Base-by-base conservation (phyloP, 352 stramenopile genomes). In the Phytopythium chamaehyphon region DNA sequence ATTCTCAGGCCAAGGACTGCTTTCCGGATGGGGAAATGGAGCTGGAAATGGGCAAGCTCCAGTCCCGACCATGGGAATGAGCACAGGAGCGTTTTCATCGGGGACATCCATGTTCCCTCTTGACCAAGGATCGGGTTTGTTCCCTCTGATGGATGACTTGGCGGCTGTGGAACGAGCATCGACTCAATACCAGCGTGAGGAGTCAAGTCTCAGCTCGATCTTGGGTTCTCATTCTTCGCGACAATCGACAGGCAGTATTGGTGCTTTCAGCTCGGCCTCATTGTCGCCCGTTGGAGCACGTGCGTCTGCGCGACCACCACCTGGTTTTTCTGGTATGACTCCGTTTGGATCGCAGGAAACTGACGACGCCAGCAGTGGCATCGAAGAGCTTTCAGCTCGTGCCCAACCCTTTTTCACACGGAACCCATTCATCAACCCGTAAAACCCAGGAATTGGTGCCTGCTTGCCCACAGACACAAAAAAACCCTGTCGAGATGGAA, bases 161-260 rank as follows among this genome's bases (percentile, higher is more conserved):
- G 77, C 66, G 6, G 83, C 80, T 18, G 66, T 93, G 11, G 83
- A 93, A 54, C 75, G 68, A 8, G 77, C 86, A 38, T 85, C 66
- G 22, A 59, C 75, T 28, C 61, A 73, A 48, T 93, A 91, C 56
- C 77, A 87, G 54, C 77, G 86, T 26, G 66, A 76, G 22, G 66
- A 70, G 31, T 93, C 83, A 47, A 93, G 79, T 60, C 64, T 93
- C 54, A 93, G 78, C 31, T 65, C 77, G 2, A 83, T 93, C 43
- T 67, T 93, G 37, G 53, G 50, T 14, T 47, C 60, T 0, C 59
- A 66, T 15, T 54, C 61, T 16, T 64, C 65, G 46, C 51, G 33
- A 6, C 39, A 38, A 18, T 47, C 63, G 21, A 59, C 22, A 8
- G 48, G 36, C 62, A 50, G 57, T 43, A 31, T 71, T 22, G 19